Conservation (phyloP, 1,139 yeast genomes). For the Geotrichum carabidarum region DNA sequence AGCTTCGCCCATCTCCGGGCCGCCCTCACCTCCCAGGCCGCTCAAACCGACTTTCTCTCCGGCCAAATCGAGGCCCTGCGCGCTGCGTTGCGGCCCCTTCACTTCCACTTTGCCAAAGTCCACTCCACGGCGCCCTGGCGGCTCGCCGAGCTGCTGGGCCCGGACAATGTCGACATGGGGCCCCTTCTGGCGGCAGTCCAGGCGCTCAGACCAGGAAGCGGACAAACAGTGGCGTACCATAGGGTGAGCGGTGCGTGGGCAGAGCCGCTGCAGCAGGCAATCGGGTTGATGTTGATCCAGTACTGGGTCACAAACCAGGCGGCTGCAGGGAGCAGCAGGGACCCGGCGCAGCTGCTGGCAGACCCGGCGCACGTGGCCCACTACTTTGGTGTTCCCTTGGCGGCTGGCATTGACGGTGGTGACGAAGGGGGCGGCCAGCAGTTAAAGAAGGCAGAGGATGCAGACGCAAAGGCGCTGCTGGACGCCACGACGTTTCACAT, state of each 20-base stretch:
- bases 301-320: conserved; percentile 23
- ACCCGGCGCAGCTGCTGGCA: conserved; percentile 12
- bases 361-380: conserved; percentile 24
- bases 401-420: neutral
- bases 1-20: conserved; percentile 6
- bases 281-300: conserved; percentile 21
- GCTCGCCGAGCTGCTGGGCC: conserved; percentile 4
- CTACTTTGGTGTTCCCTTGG: conserved; percentile 19
- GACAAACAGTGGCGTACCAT: conserved; percentile 27
- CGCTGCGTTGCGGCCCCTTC: conserved; percentile 6
- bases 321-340: neutral
- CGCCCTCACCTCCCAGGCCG: neutral
- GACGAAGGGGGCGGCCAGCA: no score
- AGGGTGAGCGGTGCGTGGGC: conserved; percentile 29
- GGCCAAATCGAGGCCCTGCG: conserved; percentile 8
- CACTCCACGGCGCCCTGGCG: conserved; percentile 20
- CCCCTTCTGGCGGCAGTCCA: conserved; percentile 9
- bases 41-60: neutral
- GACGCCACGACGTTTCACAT: conserved; percentile 17
- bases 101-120: conserved; percentile 14
- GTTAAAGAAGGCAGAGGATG: neutral
- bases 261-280: conserved; percentile 27
- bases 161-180: neutral
- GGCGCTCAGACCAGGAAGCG: conserved; percentile 13
- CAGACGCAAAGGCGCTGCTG: neutral